Base-by-base conservation (phyloP, 352 stramenopile genomes). In the Pythium aristosporum region DNA sequence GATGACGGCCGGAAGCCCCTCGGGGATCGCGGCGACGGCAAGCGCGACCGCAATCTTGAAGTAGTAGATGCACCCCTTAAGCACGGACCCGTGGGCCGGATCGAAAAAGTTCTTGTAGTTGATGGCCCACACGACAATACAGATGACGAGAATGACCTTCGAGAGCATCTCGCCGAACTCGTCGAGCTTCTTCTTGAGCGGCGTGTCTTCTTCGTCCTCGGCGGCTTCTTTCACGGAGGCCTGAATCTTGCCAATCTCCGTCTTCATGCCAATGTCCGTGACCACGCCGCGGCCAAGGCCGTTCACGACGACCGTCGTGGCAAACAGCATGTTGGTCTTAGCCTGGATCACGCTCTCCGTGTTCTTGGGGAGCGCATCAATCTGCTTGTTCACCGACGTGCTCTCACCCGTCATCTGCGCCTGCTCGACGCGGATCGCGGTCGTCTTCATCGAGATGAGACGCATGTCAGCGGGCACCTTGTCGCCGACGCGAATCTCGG, bases 21-120 rank as follows among this genome's bases (percentile, higher is more conserved):
- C 98, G 5, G 98, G 98, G 63, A 99, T 99, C 5, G 97, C 97
- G 1, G 98, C 98, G 0, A 99, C 98, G 21, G 96, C 98, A 25
- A 99, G 82, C 1, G 96, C 97, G 13, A 99, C 96, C 1, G 97
- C 97, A 34, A 99, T 98, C 78, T 99, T 99, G 58, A 98, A 98
- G 86, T 99, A 99, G 82, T 99, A 99, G 57, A 99, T 94, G 63
- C 94, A 98, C 20, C 97, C 97, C 78, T 98, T 97, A 64, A 98
- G 82, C 21, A 96, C 79, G 25, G 87, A 91, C 25, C 87, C 87
- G 69, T 96, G 80, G 25, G 85, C 84, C 5, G 87, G 88, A 66
- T 95, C 87, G 47, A 96, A 95, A 68, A 99, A 99, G 74, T 98
- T 98, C 67, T 98, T 97, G 74, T 99, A 98, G 63, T 96, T 98